Evolutionary conservation across 805 yeast genomes (phyloP).

Genomic region (Kodamaea laetipori): DNA sequence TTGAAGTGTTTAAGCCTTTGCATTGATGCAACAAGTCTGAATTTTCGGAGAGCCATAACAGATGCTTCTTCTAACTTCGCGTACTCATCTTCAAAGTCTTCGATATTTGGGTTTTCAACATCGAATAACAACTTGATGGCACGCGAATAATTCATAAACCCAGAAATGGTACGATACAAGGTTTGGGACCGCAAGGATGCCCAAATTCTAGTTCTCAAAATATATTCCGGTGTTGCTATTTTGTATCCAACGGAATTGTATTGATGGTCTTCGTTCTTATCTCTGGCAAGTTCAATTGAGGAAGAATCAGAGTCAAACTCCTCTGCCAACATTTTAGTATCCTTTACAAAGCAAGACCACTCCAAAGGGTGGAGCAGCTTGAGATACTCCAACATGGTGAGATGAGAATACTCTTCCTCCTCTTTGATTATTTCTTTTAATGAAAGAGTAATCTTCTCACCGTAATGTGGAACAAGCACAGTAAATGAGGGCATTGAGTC

Average conservation of each 20-base stretch:
- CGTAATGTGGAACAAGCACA: conserved; percentile 83
- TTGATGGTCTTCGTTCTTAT: conserved; percentile 44
- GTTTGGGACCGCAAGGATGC: conserved; percentile 51
- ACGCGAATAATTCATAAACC: conserved; percentile 50
- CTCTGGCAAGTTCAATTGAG: conserved; percentile 17
- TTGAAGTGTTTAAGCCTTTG: conserved; percentile 58
- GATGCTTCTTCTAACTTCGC: conserved; percentile 47
- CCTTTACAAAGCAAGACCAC: conserved; percentile 59
- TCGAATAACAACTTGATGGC: conserved; percentile 48
- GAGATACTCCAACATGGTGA: conserved; percentile 56
- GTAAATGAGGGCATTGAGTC: conserved; percentile 78
- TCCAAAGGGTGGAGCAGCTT: conserved; percentile 58
- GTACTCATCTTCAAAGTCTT: conserved; percentile 34
- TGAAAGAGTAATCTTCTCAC: conserved; percentile 76
- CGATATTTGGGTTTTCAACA: conserved; percentile 45
- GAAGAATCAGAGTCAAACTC: conserved; percentile 36
- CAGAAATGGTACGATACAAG: conserved; percentile 48
- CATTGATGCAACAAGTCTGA: conserved; percentile 65
- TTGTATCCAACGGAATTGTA: conserved; percentile 51
- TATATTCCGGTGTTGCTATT: conserved; percentile 50
- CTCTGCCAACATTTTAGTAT: conserved; percentile 55
- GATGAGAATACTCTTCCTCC: conserved; percentile 61
- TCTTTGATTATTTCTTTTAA: conserved; percentile 78
- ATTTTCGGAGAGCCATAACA: conserved; percentile 61
- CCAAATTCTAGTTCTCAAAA: conserved; percentile 50